Percentiles rank a stretch among this genome's conserved stretches.
Conservation (phyloP, 225 moss, liverwort and hornwort genomes). For the Neckera pumila region DNA sequence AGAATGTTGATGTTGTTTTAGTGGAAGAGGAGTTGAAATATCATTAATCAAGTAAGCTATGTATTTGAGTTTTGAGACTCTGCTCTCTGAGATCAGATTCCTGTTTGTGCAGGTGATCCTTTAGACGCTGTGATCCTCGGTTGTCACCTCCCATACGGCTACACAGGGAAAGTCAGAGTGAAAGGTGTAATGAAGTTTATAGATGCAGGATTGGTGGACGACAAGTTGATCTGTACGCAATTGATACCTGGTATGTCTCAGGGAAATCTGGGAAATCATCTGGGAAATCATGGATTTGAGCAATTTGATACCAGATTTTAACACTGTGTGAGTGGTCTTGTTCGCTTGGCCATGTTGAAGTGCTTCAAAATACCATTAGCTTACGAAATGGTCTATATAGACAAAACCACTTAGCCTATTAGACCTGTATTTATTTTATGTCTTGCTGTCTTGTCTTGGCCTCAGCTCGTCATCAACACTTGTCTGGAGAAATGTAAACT, state of each 20-base stretch:
- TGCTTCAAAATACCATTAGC: background rate
- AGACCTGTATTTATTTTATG: background rate
- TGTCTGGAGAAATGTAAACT: background rate
- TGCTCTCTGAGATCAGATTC: background rate
- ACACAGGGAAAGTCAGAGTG: constrained; percentile 42
- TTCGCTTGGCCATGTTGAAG: background rate
- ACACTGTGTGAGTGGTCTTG: background rate
- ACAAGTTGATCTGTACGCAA: constrained; percentile 61
- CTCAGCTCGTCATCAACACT: background rate
- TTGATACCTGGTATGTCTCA: constrained; percentile 18
- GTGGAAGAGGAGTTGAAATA: background rate
- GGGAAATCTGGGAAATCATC: background rate
- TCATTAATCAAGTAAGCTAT: background rate
- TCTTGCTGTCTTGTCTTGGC: background rate
- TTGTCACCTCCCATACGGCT: constrained; percentile 42
- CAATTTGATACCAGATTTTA: background rate
- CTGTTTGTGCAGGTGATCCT: constrained; percentile 36
- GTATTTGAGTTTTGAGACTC: background rate
- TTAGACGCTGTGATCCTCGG: constrained; percentile 55
- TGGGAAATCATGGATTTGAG: background rate
- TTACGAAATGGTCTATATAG: background rate
- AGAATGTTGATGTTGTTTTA: background rate
- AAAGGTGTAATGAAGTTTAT: constrained; percentile 50
- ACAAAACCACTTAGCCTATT: background rate
- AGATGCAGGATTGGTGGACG: constrained; percentile 56